These are phyloP conservation scores for Thraustotheca clavata DNA, from an alignment of 352 stramenopile genomes.

Conservation along the genomic window DNA sequence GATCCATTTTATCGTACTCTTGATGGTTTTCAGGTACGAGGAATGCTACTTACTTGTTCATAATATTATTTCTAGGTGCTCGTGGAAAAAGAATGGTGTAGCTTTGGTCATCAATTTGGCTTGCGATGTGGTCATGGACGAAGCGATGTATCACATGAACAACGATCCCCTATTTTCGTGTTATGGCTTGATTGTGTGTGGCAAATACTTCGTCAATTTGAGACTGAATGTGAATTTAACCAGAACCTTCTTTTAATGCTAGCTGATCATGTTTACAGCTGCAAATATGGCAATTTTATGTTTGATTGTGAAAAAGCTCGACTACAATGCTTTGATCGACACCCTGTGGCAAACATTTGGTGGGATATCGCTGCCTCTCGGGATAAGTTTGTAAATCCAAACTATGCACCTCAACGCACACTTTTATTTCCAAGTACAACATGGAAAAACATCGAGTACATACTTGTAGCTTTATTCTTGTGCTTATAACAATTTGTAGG, in stretches of 20 bases:
- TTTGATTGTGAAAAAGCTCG: constrained; percentile 88
- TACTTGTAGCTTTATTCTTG: constrained; percentile 13
- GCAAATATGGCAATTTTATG: constrained; percentile 97
- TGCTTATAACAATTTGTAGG: constrained; percentile 26
- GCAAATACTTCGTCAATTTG: constrained; percentile 95
- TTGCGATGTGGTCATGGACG: constrained; percentile 88
- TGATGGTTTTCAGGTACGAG: constrained; percentile 85
- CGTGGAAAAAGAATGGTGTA: constrained; percentile 99
- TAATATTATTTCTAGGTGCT: constrained; percentile 36
- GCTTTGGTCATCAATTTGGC: constrained; percentile 98
- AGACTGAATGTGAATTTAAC: constrained; percentile 97
- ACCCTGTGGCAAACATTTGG: constrained; percentile 72
- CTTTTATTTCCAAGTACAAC: constrained; percentile 63
- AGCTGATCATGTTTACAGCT: constrained; percentile 94
- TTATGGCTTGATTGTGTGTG: constrained; percentile 98
- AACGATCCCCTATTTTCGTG: constrained; percentile 97
- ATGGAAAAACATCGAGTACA: constrained; percentile 85
- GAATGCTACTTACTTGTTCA: too few relatives aligned
- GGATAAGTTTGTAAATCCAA: constrained; percentile 58
- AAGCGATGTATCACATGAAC: constrained; percentile 82
- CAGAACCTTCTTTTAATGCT: constrained; percentile 87
- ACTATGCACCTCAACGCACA: constrained; percentile 43
- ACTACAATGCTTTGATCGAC: constrained; percentile 57
- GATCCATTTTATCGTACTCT: constrained; percentile 97
- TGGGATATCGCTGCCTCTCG: constrained; percentile 65